Evolutionary conservation across 805 yeast species (phyloP).

Genomic region (Yarrowia sp.): DNA sequence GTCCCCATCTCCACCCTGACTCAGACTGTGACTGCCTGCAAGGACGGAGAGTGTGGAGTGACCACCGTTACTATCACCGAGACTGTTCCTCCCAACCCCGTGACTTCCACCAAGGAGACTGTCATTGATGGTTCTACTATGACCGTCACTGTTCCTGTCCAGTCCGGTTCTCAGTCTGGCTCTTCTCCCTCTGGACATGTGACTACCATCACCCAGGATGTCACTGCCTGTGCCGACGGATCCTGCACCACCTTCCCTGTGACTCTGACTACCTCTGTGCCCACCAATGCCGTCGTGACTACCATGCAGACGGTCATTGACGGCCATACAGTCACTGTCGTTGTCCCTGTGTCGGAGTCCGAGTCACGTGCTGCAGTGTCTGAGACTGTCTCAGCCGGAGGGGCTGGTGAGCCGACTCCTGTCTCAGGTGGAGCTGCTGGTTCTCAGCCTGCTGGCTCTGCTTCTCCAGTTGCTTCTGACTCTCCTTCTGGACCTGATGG

Average conservation of each 20-base stretch:
- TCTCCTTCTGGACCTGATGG: background rate
- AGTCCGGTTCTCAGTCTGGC: background rate
- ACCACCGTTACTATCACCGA: background rate
- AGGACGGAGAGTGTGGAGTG: background rate
- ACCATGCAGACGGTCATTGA: background rate
- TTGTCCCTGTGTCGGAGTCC: background rate
- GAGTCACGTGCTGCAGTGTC: background rate
- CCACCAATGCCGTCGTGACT: background rate
- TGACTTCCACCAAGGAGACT: background rate
- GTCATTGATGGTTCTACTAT: background rate
- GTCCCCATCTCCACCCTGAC: background rate
- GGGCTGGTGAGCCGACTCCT: background rate
- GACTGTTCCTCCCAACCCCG: background rate
- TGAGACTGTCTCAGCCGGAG: background rate
- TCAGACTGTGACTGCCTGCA: constrained; percentile 3
- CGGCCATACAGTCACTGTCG: background rate
- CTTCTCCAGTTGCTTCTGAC: background rate
- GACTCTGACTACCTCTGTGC: background rate
- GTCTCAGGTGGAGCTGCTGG: background rate
- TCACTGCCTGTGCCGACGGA: background rate
- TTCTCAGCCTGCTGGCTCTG: background rate
- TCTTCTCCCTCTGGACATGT: background rate
- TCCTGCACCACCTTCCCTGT: background rate
- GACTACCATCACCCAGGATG: background rate
- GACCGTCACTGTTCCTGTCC: background rate